These are phyloP conservation scores for Ascochyta rabiei DNA, from an alignment of 2,329 filamentous ascomycete species.

Conservation along the genomic window DNA sequence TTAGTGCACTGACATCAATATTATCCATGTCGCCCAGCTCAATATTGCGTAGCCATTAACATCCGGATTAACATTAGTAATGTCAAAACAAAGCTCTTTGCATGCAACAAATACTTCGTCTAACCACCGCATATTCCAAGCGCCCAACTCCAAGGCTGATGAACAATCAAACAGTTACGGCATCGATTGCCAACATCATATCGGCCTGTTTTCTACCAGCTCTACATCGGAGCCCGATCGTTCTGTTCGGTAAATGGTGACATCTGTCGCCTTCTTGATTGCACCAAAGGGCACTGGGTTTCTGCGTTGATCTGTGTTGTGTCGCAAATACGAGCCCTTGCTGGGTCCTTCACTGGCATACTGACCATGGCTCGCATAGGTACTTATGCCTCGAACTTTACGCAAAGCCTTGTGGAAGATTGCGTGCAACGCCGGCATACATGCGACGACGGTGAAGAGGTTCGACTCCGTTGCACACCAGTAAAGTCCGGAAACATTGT, in stretches of 20 bases:
- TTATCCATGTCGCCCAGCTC: no score
- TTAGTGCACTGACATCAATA: no score
- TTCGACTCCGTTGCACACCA: constrained; percentile 37
- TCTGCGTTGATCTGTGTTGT: constrained; percentile 17
- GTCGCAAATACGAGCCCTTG: constrained; percentile 27
- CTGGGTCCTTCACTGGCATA: constrained; percentile 19
- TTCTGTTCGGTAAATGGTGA: constrained; percentile 26
- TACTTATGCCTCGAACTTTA: constrained; percentile 17
- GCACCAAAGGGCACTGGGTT: constrained; percentile 26
- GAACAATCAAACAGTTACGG: neutral
- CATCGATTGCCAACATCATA: constrained; percentile 31
- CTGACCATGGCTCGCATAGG: constrained; percentile 21
- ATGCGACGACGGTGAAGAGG: constrained; percentile 35
- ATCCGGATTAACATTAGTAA: no score
- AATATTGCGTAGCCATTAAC: no score
- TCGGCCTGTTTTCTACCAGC: constrained; percentile 15
- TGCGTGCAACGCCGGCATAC: constrained; percentile 35
- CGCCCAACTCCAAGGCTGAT: neutral
- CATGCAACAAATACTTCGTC: constrained; percentile 9
- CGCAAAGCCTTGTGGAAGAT: constrained; percentile 25
- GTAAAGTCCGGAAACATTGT: constrained; percentile 33
- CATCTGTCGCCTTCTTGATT: constrained; percentile 31
- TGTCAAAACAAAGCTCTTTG: no score
- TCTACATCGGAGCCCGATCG: constrained; percentile 29
- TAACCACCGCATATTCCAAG: neutral